Conservation (phyloP, 2,329 filamentous ascomycete genomes). For the Penicillium griseofulvum region DNA sequence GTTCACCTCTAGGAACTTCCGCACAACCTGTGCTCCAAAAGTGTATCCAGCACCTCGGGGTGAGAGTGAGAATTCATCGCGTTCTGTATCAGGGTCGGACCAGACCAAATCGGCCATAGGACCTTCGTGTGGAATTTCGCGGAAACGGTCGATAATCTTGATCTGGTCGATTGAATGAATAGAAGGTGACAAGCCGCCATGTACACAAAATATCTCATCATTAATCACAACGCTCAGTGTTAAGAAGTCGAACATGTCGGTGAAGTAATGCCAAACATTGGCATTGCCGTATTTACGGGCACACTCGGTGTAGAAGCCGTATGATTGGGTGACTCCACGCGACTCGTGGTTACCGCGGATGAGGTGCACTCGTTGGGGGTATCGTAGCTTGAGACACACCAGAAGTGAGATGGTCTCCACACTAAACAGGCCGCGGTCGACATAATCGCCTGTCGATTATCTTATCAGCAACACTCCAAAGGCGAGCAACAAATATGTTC, state of each 20-base stretch:
- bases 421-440: constrained; percentile 96
- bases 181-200: constrained; percentile 83
- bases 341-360: constrained; percentile 98
- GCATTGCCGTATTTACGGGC: constrained; percentile 97
- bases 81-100: constrained; percentile 96
- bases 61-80: constrained; percentile 93
- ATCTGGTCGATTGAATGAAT: constrained; percentile 99
- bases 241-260: constrained; percentile 99
- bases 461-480: constrained; percentile 8
- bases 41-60: constrained; percentile 95
- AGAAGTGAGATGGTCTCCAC: constrained; percentile 98
- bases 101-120: constrained; percentile 99
- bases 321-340: constrained; percentile 94
- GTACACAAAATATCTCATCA: constrained; percentile 98
- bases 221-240: constrained; percentile 97
- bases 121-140: constrained; percentile 96
- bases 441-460: constrained; percentile 77
- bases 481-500: neutral
- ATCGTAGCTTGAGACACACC: constrained; percentile 94
- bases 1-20: constrained; percentile 97
- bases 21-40: constrained; percentile 95
- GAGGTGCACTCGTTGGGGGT: constrained; percentile 90
- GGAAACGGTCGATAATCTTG: constrained; percentile 98
- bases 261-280: constrained; percentile 99
- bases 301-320: constrained; percentile 98